Conservation (phyloP, 352 stramenopile genomes). For the Aphanomyces cochlioides region DNA sequence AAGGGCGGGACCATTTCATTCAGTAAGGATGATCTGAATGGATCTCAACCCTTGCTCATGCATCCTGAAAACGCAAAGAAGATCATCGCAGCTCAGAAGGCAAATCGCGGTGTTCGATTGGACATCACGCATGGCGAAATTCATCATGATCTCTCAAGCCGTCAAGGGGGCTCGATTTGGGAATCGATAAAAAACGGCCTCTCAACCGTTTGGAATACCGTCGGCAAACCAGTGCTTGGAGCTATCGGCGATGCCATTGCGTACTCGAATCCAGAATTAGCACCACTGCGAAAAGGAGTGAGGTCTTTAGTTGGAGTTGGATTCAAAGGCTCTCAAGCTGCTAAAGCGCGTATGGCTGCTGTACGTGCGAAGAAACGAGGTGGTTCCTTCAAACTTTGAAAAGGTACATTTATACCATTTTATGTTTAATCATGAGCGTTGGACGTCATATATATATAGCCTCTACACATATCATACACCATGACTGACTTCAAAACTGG, state of each 20-base stretch:
- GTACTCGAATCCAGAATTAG: neutral
- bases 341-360: neutral
- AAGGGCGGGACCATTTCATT: neutral
- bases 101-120: neutral
- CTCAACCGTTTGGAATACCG: neutral
- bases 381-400: neutral
- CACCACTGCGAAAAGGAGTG: no score
- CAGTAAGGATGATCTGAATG: neutral
- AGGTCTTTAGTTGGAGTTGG: neutral
- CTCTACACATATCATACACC: no score
- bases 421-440: no score
- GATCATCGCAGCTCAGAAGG: neutral
- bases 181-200: no score
- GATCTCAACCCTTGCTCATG: neutral
- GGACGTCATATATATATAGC: no score
- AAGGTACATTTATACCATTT: no score
- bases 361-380: neutral
- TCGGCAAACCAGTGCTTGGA: neutral
- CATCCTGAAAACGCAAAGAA: constrained; percentile 9
- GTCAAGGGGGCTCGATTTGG: neutral
- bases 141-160: neutral
- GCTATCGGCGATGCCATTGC: neutral
- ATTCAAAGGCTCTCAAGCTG: neutral
- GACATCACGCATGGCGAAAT: neutral
- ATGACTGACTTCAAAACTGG: no score